Base-by-base conservation (phyloP, 306 rosid genomes). In the Fagus sylvatica region DNA sequence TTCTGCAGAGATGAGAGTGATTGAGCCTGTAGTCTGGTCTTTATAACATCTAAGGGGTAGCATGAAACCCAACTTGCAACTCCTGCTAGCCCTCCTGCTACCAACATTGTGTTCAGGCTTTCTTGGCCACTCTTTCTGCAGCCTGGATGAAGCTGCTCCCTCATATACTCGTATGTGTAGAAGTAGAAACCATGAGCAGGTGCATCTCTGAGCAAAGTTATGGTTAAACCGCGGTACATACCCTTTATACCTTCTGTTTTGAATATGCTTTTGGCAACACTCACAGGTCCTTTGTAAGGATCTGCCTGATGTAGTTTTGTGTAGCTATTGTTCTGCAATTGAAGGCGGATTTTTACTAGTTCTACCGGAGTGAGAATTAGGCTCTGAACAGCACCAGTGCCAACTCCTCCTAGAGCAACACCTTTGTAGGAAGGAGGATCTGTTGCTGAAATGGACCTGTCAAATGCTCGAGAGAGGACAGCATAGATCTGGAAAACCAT, bases 21-120 rank as follows among this genome's bases (percentile, higher is more conserved):
- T 46, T 94, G 93, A 75, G 85, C 93, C 70, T 92, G 97, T 43
- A 94, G 65, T 55, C 97, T 85, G 48, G 95, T 94, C 81, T 94
- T 92, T 0, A 92, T 60, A 53, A 94, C 97, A 74, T 95, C 99
- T 16, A 91, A 74, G 4, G 96, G 99, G 73, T 93, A 91, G 68
- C 99, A 89, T 67, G 79, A 88, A 22, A 84, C 74, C 97, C 97
- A 95, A 57, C 97, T 94, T 0, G 93, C 86, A n/a, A 89, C 94
- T 22, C 97, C 98, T 0, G 97, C 99, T 5, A 85, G 75, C 28
- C 99, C 99, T 65, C 98, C 98, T 0, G 96, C 84, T 9, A 88
- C 9, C 71, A 95, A 40, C 97, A 93, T 89, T 8, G 98, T 95
- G 7, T 72, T 42, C 61, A 91, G 33, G 79, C 84, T 83, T 56